These are phyloP conservation scores for Exserohilum turcica DNA, from an alignment of 2,329 filamentous ascomycete species.

Conservation along the genomic window DNA sequence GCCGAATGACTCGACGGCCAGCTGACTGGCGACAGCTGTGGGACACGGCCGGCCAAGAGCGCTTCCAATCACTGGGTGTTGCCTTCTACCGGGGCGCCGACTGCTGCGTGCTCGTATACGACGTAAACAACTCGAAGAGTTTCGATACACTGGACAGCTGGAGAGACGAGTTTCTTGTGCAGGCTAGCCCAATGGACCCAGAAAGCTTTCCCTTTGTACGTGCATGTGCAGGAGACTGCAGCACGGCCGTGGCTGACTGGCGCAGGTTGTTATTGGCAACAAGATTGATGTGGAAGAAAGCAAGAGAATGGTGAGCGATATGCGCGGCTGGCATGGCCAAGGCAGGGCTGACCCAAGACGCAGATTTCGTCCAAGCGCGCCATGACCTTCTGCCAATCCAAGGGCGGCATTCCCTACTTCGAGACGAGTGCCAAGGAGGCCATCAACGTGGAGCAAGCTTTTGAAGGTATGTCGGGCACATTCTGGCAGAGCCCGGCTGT, in stretches of 20 bases:
- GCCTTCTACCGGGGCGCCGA: conserved; percentile 97
- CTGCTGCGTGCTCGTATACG: conserved; percentile 96
- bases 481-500: background rate
- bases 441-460: conserved; percentile 92
- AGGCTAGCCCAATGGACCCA: conserved; percentile 93
- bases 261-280: conserved; percentile 90
- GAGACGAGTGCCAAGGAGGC: conserved; percentile 99
- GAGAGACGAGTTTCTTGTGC: conserved; percentile 97
- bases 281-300: conserved; percentile 99
- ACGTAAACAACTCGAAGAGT: conserved; percentile 99
- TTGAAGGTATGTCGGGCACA: conserved; percentile 58
- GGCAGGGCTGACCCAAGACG: conserved; percentile 13
- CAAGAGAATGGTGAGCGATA: conserved; percentile 76
- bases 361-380: conserved; percentile 94
- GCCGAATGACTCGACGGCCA: conserved; percentile 7
- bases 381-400: conserved; percentile 96
- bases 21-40: conserved; percentile 69
- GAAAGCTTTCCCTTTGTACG: conserved; percentile 97
- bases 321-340: background rate
- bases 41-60: conserved; percentile 97
- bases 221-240: conserved; percentile 15
- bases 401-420: conserved; percentile 97
- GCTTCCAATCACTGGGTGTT: conserved; percentile 95
- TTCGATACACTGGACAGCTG: conserved; percentile 98
- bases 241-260: conserved; percentile 19